phyloP scores from a whole-genome alignment of 306 rosid genomes.

The Ammopiptanthus mongolicus region DNA sequence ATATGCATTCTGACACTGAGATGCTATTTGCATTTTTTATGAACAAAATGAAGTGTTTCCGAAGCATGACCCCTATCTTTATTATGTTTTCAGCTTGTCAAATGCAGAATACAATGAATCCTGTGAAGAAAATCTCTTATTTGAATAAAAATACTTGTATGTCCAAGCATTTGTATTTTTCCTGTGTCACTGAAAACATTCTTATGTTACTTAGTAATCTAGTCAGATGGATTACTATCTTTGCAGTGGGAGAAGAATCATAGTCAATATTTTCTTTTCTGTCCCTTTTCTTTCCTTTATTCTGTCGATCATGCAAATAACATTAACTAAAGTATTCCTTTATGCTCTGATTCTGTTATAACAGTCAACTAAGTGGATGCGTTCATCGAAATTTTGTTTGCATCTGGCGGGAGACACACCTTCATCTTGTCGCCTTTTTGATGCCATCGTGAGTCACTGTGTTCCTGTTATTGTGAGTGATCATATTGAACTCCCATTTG shows the following conservation, averaged over 20 bases:
- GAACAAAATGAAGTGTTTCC: not conserved
- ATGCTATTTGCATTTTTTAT: not conserved
- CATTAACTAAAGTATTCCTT: conserved; percentile 16
- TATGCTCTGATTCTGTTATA: conserved; percentile 24
- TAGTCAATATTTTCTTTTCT: not conserved
- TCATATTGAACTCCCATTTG: conserved; percentile 93
- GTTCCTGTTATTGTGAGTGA: conserved; percentile 93
- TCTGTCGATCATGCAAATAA: not conserved
- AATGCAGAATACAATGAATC: not conserved
- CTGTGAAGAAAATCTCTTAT: not conserved
- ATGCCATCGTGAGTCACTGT: conserved; percentile 97
- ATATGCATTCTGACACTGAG: conserved; percentile 2
- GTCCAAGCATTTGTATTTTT: conserved; percentile 5
- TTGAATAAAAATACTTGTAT: not conserved
- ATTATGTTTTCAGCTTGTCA: not conserved
- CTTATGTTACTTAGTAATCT: not conserved
- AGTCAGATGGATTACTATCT: not conserved
- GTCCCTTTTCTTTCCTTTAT: not conserved
- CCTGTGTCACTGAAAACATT: not conserved
- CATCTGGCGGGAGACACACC: conserved; percentile 98
- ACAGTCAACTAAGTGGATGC: conserved; percentile 90
- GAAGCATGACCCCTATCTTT: not conserved
- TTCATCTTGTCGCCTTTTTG: conserved; percentile 92
- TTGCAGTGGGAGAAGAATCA: not conserved
- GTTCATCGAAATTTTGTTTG: conserved; percentile 84